Evolutionary conservation across 2,329 filamentous ascomycete species (phyloP).

Genomic region (Hypoxylon sp.): DNA sequence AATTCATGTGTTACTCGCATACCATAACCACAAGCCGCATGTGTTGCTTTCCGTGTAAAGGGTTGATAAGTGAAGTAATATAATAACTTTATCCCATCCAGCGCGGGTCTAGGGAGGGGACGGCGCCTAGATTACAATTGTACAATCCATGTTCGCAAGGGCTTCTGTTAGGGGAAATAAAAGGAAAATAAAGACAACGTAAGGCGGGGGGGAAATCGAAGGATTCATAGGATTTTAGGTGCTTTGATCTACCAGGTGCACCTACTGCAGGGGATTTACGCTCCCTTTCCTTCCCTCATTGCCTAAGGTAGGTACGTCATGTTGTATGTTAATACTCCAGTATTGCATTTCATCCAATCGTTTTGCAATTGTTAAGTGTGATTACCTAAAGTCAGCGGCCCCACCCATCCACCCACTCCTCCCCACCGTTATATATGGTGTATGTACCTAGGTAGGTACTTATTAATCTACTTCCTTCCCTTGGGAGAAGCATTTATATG

Average conservation of each 20-base stretch:
- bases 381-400: not conserved
- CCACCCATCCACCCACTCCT: no score
- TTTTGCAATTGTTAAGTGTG: not conserved
- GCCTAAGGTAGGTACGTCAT: slow-evolving; percentile 3
- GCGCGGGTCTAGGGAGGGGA: not conserved
- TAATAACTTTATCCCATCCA: not conserved
- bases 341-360: slow-evolving; percentile 12
- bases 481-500: no score
- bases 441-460: no score
- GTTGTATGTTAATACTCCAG: not conserved
- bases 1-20: not conserved
- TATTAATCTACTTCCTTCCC: not conserved
- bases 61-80: not conserved
- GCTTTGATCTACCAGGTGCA: not conserved
- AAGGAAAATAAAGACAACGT: slow-evolving; percentile 1
- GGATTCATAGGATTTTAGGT: not conserved
- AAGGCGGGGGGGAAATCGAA: slow-evolving; percentile 7
- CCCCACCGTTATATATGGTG: no score
- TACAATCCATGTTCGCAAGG: slow-evolving; percentile 3
- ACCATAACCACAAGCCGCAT: slow-evolving; percentile 9
- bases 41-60: slow-evolving; percentile 7
- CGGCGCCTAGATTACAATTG: slow-evolving; percentile 1
- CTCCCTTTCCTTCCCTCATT: not conserved
- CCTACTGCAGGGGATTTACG: not conserved
- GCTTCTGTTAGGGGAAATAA: slow-evolving; percentile 8